These are phyloP conservation scores for Seiridium cupressi DNA, from an alignment of 2,329 filamentous ascomycete species.

Conservation along the genomic window DNA sequence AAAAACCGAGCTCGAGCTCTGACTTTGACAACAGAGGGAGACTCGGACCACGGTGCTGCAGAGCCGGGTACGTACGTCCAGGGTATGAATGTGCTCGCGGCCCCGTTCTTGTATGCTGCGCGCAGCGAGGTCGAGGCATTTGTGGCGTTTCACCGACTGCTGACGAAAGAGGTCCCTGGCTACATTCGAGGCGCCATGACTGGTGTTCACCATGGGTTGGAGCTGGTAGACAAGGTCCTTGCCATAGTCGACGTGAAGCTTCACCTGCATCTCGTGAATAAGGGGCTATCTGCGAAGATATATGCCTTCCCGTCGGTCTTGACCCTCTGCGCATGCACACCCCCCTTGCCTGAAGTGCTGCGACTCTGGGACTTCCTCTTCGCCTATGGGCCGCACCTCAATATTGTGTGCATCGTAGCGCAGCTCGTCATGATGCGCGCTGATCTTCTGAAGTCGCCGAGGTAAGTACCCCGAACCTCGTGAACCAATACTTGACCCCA, in stretches of 20 bases:
- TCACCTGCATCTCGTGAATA: constrained; percentile 77
- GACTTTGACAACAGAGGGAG: constrained; percentile 62
- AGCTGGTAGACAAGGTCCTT: constrained; percentile 87
- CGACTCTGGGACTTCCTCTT: constrained; percentile 97
- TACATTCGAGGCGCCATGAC: constrained; percentile 98
- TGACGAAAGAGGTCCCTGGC: constrained; percentile 84
- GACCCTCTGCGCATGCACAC: constrained; percentile 93
- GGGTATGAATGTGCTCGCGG: constrained; percentile 97
- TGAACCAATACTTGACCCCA: neutral
- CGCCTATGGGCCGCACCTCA: constrained; percentile 91
- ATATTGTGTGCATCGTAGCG: constrained; percentile 94
- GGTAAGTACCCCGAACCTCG: constrained; percentile 51
- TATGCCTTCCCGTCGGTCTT: constrained; percentile 96
- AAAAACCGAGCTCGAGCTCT: constrained; percentile 53
- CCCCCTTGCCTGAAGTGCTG: constrained; percentile 88
- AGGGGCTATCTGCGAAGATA: constrained; percentile 87
- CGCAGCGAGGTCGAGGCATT: constrained; percentile 95
- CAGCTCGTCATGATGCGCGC: constrained; percentile 88
- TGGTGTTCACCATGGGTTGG: constrained; percentile 88
- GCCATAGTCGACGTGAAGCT: constrained; percentile 89
- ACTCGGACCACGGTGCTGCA: constrained; percentile 56
- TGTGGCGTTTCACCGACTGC: constrained; percentile 81
- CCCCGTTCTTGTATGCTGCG: constrained; percentile 92
- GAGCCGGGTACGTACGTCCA: constrained; percentile 91
- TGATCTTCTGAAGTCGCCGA: constrained; percentile 77